Base-by-base conservation (phyloP, 1,139 yeast genomes). In the Yamadazyma buinensis region DNA sequence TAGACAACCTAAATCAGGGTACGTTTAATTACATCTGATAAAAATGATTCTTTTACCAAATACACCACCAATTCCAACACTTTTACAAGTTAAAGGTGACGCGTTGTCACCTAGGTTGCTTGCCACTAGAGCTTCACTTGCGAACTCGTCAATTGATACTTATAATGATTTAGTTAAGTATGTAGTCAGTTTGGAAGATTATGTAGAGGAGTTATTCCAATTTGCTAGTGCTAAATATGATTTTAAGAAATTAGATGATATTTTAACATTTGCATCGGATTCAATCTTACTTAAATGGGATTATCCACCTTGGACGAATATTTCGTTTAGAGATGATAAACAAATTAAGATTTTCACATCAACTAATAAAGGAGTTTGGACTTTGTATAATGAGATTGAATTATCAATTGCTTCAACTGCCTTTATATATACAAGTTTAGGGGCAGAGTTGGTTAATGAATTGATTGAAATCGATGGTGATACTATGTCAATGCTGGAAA, bases 361-460 rank as follows among this genome's bases (percentile, higher is more conserved):
- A 5, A 20, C 11, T 20, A 17, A 19, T 10, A 33, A 33, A 24
- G 18, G 15, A 5, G 37, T 40, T 3, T 68, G 74, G 74, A 45
- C 51, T 2, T 40, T 67, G 18, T 36, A 41, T 9, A 46, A 57
- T 32, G 75, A 69, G 36, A 40, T 66, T 5, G 59, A 59, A 34
- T 39, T 54, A 20, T 40, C 49, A 1, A 25, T 60, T 4, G 35
- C 59, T 0, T 45, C 70, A 0, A 41, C 53, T 4, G 41, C 67
- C 0, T 50, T 66, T 27, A 45, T 57, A 8, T 67, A 67, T 37
- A 49, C 56, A 7, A 44, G 54, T 28, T 51, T 68, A 9, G 74
- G 71, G 1, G 59, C 68, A 4, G 64, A 64, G 30, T 43, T 65
- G 30, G 51, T 57, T 10, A 64, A 63, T 40, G 71, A 65, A 19